Evolutionary conservation across 2,329 filamentous ascomycete species (phyloP).

Genomic region (Apiospora arundinis): DNA sequence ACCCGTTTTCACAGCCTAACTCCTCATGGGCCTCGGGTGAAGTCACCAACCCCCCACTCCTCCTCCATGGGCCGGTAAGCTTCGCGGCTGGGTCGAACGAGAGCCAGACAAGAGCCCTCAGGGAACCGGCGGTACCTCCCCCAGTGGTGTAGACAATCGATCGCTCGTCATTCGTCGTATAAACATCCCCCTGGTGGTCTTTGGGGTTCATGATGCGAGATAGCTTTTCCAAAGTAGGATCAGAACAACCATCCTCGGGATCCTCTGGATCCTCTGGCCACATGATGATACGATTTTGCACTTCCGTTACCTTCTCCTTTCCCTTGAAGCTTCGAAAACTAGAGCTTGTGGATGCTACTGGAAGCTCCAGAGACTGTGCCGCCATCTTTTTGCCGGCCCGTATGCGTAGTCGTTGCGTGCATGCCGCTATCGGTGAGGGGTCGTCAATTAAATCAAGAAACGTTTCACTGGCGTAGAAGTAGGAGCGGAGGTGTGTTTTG

Average conservation of each 20-base stretch:
- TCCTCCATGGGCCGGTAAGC: conserved; percentile 26
- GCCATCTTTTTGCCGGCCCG: conserved; percentile 52
- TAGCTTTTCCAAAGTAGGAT: conserved; percentile 29
- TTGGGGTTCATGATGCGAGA: conserved; percentile 34
- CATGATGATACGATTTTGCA: conserved; percentile 33
- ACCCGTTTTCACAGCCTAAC: neutral
- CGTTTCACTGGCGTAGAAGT: conserved; percentile 57
- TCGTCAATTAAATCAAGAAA: conserved; percentile 68
- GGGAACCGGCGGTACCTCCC: conserved; percentile 26
- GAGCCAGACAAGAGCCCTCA: conserved; percentile 35
- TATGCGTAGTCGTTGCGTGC: conserved; percentile 52
- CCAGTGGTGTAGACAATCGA: conserved; percentile 37
- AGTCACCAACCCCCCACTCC: neutral
- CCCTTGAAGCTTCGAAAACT: neutral
- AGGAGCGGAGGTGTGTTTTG: conserved; percentile 61
- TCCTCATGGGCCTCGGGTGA: neutral
- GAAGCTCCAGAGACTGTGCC: conserved; percentile 35
- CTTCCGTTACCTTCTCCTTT: conserved; percentile 20
- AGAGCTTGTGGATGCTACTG: neutral
- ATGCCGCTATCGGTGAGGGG: conserved; percentile 41
- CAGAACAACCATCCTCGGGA: conserved; percentile 20
- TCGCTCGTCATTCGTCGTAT: conserved; percentile 35
- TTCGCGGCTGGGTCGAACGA: conserved; percentile 38
- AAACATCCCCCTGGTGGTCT: conserved; percentile 29
- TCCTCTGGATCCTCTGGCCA: conserved; percentile 37